A percentile compares a stretch with the other conserved stretches of the same genome.
Evolutionary conservation across 139 green algal genomes (phyloP).

Genomic region (Diplosphaera chodatii): DNA sequence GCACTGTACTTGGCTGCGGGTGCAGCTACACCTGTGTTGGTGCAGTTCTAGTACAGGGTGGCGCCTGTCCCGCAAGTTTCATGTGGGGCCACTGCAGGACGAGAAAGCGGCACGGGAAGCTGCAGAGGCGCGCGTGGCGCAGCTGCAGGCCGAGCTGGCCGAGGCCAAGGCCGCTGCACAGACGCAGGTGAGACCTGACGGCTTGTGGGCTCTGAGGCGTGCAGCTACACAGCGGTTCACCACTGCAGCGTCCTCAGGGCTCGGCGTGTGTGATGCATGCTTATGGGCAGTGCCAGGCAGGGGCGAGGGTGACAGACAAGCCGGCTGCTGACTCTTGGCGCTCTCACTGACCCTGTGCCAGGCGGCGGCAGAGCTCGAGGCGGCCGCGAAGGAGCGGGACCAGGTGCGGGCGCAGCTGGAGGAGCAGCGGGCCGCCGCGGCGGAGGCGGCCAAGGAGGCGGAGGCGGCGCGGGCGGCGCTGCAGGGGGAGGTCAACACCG

Average conservation of each 20-base stretch:
- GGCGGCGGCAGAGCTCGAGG: constrained; percentile 7
- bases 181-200: constrained; percentile 20
- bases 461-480: constrained; percentile 51
- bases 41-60: too few relatives aligned
- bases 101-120: constrained; percentile 32
- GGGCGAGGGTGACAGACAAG: too few relatives aligned
- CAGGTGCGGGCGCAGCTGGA: constrained; percentile 13
- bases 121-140: constrained; percentile 5
- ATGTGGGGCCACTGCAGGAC: constrained; percentile 21
- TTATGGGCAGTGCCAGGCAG: too few relatives aligned
- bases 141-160: constrained; percentile 22
- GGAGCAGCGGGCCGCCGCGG: neutral
- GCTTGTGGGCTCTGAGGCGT: too few relatives aligned
- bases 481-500: constrained; percentile 56
- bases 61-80: too few relatives aligned
- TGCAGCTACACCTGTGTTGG: too few relatives aligned
- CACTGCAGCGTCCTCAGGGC: too few relatives aligned
- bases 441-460: constrained; percentile 6
- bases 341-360: too few relatives aligned
- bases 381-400: constrained; percentile 10
- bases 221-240: too few relatives aligned
- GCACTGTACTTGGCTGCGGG: neutral
- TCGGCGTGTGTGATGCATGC: too few relatives aligned
- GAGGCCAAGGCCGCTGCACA: neutral
- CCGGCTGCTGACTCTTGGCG: too few relatives aligned